Base-by-base conservation (phyloP, 495 filamentous ascomycete species). In the Trichoderma virens region DNA sequence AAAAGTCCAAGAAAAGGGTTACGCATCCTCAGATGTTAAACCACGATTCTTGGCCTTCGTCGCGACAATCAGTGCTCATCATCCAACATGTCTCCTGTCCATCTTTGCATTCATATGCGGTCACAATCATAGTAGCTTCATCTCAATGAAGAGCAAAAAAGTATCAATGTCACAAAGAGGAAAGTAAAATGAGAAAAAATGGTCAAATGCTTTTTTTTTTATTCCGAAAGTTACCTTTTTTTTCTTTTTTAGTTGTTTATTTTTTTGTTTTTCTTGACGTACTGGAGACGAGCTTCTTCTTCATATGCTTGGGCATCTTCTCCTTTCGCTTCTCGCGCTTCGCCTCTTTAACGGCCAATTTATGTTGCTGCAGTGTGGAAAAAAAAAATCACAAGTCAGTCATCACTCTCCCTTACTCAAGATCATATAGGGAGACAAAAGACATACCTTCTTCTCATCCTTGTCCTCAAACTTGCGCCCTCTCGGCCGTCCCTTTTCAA, bases 261-360 rank as follows among this genome's bases (percentile, higher is more conserved):
- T 41, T 41, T 16, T 72, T 75, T 65, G 76, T 76, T 64, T 71
- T 77, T 66, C 71, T 70, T 1, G 79, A 72, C 5, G 71, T 71
- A 7, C 70, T 66, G 5, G 72, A 64, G 34, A 94, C 79, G 62
- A 93, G 65, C 72, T 84, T 86, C 78, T 96, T 96, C 82, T 98
- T 98, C 34, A 92, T 59, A 69, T 96, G 83, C 76, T 98, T 98
- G 0, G 94, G 93, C 76, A 98, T 96, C 78, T 98, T 98, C 18
- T 88, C 88, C 71, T 93, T 92, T 64, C 94, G 78, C 75, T 91
- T 86, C 72, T 96, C 93, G 51, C 90, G 85, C 78, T 97, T 96
- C 67, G 90, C 93, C 71, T 97, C 95, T 76, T 98, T 98, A 62
- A 96, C 90, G 34, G 89, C 87, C 68, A 84, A 80, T 76, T 98